Conservation (phyloP, 1,139 yeast species). For the Hyphopichia burtonii region DNA sequence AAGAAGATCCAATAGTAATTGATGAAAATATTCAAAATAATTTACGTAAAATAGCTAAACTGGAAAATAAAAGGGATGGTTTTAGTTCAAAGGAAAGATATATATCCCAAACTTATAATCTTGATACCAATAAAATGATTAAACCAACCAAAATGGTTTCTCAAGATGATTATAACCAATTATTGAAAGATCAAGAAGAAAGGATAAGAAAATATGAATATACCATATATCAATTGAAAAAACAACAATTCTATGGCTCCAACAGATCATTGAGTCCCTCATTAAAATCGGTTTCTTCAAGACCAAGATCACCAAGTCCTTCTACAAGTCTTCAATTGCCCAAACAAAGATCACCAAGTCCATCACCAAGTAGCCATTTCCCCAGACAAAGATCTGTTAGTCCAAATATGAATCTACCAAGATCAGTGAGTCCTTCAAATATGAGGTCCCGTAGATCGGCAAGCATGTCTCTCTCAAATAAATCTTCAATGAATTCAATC, state of each 20-base stretch:
- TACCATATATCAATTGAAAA: background rate
- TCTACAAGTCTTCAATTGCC: background rate
- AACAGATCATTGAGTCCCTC: background rate
- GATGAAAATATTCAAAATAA: background rate
- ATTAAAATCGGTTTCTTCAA: background rate
- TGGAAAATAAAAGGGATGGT: conserved; percentile 5
- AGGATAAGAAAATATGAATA: background rate
- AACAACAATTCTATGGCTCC: background rate
- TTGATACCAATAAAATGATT: background rate
- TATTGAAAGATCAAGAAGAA: background rate
- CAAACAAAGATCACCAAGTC: background rate
- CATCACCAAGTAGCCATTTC: background rate
- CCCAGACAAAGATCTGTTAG: background rate
- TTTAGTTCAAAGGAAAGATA: background rate
- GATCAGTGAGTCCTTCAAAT: too few relatives aligned
- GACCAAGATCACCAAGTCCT: background rate
- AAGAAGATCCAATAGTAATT: background rate
- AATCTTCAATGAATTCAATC: background rate
- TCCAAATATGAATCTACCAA: too few relatives aligned
- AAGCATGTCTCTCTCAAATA: background rate
- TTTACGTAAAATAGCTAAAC: conserved; percentile 1
- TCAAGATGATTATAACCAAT: background rate
- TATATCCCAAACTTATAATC: background rate
- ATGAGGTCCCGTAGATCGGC: background rate
- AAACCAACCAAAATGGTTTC: background rate